phyloP scores from a whole-genome alignment of 2,329 filamentous ascomycete species.

The Colletotrichum abscissum region DNA sequence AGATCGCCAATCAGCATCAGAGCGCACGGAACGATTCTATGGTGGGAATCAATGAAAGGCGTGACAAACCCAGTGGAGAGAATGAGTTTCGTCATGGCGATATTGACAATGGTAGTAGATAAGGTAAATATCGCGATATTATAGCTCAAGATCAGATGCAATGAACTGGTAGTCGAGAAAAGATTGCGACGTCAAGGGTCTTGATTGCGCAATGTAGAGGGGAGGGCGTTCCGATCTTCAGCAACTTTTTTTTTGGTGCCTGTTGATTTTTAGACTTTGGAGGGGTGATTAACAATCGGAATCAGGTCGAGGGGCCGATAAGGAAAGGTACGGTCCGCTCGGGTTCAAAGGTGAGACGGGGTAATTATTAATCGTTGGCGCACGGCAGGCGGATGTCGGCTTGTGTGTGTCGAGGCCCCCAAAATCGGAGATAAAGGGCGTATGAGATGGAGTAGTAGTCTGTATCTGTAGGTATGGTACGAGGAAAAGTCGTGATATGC shows the following conservation, averaged over 20 bases:
- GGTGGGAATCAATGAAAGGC: constrained; percentile 18
- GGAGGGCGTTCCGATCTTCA: background rate
- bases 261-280: constrained; percentile 8
- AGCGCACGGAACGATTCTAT: constrained; percentile 38
- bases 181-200: constrained; percentile 16
- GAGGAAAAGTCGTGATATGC: constrained; percentile 4
- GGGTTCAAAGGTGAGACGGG: constrained; percentile 6
- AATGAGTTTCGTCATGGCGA: constrained; percentile 78
- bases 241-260: constrained; percentile 2
- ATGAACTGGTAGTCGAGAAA: background rate
- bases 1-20: constrained; percentile 35
- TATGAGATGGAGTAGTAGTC: background rate
- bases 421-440: constrained; percentile 14
- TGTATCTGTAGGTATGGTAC: background rate
- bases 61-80: constrained; percentile 83
- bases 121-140: background rate
- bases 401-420: background rate
- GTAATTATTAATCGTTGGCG: constrained; percentile 28
- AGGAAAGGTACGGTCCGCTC: constrained; percentile 10
- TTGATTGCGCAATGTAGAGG: constrained; percentile 25
- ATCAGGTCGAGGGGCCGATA: constrained; percentile 19
- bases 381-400: constrained; percentile 15
- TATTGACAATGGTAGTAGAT: background rate
- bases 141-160: background rate
- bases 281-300: constrained; percentile 34